A percentile compares a stretch with the other conserved stretches of the same genome.
phyloP scores from a whole-genome alignment of 306 rosid genomes.

The Sicyos edulis region DNA sequence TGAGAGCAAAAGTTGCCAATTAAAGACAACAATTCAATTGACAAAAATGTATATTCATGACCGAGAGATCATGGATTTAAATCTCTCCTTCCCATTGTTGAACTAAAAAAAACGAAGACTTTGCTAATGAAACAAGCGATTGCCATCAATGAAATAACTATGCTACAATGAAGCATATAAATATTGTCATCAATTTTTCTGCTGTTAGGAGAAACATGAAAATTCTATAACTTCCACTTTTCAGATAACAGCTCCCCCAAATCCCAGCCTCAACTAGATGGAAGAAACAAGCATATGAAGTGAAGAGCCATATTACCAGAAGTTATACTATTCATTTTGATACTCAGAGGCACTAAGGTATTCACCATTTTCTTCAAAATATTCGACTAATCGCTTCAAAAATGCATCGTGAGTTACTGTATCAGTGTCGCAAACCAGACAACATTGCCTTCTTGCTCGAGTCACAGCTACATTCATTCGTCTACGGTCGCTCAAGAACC shows the following conservation, averaged over 20 bases:
- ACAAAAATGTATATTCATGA: too few species aligned
- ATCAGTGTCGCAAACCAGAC: constrained; percentile 83
- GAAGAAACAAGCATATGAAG: background rate
- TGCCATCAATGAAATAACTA: too few species aligned
- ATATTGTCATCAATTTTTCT: background rate
- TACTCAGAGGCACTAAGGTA: constrained; percentile 90
- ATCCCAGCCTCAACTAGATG: background rate
- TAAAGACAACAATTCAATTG: too few species aligned
- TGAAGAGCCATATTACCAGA: background rate
- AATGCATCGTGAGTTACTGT: constrained; percentile 73
- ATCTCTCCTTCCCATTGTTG: too few species aligned
- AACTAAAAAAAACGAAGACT: too few species aligned
- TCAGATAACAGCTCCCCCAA: background rate
- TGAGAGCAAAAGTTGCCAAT: too few species aligned
- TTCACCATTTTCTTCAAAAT: constrained; percentile 85
- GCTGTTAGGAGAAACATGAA: background rate
- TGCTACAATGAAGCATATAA: too few species aligned
- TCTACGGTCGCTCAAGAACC: constrained; percentile 89
- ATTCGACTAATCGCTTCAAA: constrained; percentile 76
- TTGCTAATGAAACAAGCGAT: too few species aligned
- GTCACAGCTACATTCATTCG: constrained; percentile 99
- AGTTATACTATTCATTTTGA: constrained; percentile 43
- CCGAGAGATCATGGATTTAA: too few species aligned
- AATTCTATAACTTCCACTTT: background rate
- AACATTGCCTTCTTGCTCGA: constrained; percentile 89